Evolutionary conservation across 192 early-diverging fungal genomes (phyloP).

Genomic region (Backusella westeae): DNA sequence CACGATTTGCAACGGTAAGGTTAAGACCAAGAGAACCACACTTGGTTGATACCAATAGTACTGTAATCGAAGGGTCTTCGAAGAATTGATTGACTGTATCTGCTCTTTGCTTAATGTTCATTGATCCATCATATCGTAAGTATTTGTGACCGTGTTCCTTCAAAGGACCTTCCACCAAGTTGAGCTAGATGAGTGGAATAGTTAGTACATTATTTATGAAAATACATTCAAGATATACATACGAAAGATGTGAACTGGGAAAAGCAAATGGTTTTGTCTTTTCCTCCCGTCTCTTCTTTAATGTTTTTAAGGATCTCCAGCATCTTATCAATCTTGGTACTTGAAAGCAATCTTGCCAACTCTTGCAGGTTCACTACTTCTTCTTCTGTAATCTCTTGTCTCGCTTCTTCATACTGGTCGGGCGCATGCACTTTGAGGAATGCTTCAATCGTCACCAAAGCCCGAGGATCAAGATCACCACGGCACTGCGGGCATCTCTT

Average conservation of each 20-base stretch:
- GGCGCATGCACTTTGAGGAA: constrained; percentile 18
- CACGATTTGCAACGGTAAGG: constrained; percentile 31
- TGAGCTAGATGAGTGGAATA: constrained; percentile 18
- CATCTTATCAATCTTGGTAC: constrained; percentile 47
- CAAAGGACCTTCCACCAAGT: constrained; percentile 44
- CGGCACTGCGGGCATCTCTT: constrained; percentile 29
- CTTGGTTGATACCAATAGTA: constrained; percentile 68
- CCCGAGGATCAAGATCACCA: neutral
- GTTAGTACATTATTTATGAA: neutral
- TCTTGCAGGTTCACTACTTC: neutral
- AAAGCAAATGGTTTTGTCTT: constrained; percentile 56
- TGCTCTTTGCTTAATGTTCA: constrained; percentile 38
- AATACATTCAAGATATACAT: neutral
- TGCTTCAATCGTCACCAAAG: constrained; percentile 1
- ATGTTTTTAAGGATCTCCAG: constrained; percentile 35
- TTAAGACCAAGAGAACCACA: constrained; percentile 77
- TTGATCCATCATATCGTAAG: constrained; percentile 45
- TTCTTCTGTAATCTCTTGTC: neutral
- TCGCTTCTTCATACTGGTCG: neutral
- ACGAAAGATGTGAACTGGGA: constrained; percentile 50
- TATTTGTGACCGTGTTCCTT: constrained; percentile 28
- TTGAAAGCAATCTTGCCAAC: constrained; percentile 8
- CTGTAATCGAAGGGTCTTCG: constrained; percentile 30
- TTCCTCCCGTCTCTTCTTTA: neutral
- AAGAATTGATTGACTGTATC: constrained; percentile 40